phyloP scores from a whole-genome alignment of 2,329 filamentous ascomycete species.

The Trichoderma harzianum region DNA sequence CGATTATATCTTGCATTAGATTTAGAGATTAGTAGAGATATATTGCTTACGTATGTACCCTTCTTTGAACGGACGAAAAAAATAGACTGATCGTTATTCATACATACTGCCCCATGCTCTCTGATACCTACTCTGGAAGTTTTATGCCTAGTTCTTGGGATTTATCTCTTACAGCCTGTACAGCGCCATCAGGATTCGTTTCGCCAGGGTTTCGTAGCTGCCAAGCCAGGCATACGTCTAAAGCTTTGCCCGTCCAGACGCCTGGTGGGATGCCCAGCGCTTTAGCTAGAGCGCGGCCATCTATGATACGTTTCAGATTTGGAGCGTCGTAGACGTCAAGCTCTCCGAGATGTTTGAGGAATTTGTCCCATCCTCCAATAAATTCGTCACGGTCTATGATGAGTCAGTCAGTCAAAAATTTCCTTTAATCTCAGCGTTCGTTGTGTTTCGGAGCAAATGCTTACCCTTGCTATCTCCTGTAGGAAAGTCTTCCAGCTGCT shows the following conservation, averaged over 20 bases:
- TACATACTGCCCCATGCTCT: neutral
- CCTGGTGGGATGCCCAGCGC: constrained; percentile 69
- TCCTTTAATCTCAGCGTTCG: neutral
- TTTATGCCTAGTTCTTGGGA: constrained; percentile 50
- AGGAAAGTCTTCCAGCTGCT: constrained; percentile 35
- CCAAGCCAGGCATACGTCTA: constrained; percentile 82
- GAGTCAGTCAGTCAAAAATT: neutral
- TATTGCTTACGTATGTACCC: neutral
- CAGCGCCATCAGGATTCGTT: constrained; percentile 55
- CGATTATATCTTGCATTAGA: constrained; percentile 1
- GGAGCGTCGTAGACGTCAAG: constrained; percentile 57
- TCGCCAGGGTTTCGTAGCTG: constrained; percentile 75
- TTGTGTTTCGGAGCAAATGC: neutral
- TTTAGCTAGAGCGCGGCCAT: constrained; percentile 70
- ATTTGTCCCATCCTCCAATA: constrained; percentile 49
- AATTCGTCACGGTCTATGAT: constrained; percentile 44
- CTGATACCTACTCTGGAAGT: neutral
- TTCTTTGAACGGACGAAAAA: neutral
- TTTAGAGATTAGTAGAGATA: neutral
- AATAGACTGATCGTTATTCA: neutral
- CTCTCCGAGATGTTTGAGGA: constrained; percentile 52
- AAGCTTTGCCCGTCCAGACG: constrained; percentile 77
- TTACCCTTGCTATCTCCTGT: neutral
- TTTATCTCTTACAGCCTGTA: constrained; percentile 56
- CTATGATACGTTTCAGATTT: constrained; percentile 61